Evolutionary conservation across 2,329 filamentous ascomycete genomes (phyloP).

Genomic region (Onygenales sp.): DNA sequence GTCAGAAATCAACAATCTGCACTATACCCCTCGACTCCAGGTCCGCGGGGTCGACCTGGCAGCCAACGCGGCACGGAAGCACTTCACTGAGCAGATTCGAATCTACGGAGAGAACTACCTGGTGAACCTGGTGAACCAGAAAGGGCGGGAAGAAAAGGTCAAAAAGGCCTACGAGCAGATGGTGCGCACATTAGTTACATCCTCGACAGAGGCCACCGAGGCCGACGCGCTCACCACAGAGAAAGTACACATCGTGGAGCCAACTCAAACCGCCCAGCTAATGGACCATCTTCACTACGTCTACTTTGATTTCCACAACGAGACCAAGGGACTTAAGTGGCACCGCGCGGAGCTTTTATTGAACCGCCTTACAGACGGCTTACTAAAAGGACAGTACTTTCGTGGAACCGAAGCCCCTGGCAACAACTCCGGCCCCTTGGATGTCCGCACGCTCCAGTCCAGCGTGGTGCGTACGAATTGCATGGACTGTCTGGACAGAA

Average conservation of each 20-base stretch:
- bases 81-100: constrained; percentile 88
- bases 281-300: constrained; percentile 88
- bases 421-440: constrained; percentile 59
- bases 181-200: constrained; percentile 64
- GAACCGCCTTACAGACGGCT: constrained; percentile 66
- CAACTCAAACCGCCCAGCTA: constrained; percentile 47
- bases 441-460: constrained; percentile 71
- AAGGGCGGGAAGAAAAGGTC: constrained; percentile 76
- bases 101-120: constrained; percentile 95
- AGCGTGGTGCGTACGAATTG: constrained; percentile 95
- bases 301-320: constrained; percentile 97
- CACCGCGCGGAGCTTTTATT: constrained; percentile 81
- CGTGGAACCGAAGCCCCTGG: constrained; percentile 78
- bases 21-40: constrained; percentile 84
- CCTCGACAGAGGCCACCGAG: constrained; percentile 56
- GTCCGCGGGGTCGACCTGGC: constrained; percentile 77
- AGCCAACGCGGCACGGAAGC: constrained; percentile 65
- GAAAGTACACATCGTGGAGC: constrained; percentile 71
- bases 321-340: constrained; percentile 92
- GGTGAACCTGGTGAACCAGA: constrained; percentile 95
- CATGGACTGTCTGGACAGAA: constrained; percentile 98
- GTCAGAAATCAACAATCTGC: constrained; percentile 88
- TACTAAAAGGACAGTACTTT: constrained; percentile 82
- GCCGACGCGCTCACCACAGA: constrained; percentile 60
- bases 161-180: constrained; percentile 93